These are phyloP conservation scores for Erodium maritimum DNA, from an alignment of 345 rosid species.

Conservation along the genomic window DNA sequence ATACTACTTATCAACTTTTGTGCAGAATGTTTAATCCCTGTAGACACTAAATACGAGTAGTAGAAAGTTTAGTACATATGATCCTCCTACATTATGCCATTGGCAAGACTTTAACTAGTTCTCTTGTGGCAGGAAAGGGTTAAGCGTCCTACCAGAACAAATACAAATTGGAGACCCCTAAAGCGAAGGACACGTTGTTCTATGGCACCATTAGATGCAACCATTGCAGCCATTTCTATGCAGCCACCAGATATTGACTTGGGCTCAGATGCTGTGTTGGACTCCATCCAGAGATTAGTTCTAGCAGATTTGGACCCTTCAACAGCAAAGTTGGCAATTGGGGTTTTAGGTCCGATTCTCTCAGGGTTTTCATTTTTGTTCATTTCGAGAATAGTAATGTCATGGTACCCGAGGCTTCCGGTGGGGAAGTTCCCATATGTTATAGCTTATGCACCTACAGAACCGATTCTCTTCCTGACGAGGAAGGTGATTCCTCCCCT, in stretches of 20 bases:
- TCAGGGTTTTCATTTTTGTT: slow-evolving; percentile 68
- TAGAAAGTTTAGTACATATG: no score
- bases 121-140: neutral
- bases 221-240: neutral
- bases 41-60: no score
- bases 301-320: slow-evolving; percentile 65
- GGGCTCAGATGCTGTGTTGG: neutral
- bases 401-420: slow-evolving; percentile 92
- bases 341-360: slow-evolving; percentile 58
- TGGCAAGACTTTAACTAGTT: neutral
- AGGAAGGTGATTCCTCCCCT: slow-evolving; percentile 80
- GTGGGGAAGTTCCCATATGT: slow-evolving; percentile 77
- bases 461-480: slow-evolving; percentile 57
- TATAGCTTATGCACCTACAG: slow-evolving; percentile 83
- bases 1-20: no score
- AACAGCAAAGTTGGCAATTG: slow-evolving; percentile 58
- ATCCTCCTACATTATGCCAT: no score
- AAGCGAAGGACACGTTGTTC: neutral
- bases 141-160: neutral
- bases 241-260: neutral
- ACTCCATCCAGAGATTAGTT: slow-evolving; percentile 15
- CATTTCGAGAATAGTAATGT: slow-evolving; percentile 69
- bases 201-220: neutral
- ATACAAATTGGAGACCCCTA: no score
- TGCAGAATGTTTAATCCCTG: no score